Evolutionary conservation across 2,329 filamentous ascomycete species (phyloP), one percentile per base, ranked within the genome.

Genomic region (Chrysoporthe puriensis): DNA sequence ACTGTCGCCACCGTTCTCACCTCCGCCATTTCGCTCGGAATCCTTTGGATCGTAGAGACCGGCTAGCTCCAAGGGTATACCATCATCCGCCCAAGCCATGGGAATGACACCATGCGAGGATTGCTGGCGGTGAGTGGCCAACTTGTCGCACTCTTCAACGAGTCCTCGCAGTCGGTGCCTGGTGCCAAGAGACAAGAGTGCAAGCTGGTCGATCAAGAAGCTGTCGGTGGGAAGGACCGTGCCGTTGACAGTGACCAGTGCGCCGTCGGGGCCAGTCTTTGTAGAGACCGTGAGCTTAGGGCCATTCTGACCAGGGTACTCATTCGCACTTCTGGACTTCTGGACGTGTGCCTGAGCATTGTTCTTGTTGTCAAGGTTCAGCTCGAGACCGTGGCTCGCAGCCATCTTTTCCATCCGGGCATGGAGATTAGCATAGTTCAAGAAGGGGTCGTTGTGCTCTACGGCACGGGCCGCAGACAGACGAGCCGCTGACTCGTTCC

Each of bases 31-130:
- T 34, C 48, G 48, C 42, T 58, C 42, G 26, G 16, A 26, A 50
- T 64, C 63, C 36, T 64, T 64, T 34, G 63, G 63, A 21, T 71
- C 72, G 52, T 65, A 70, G 63, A 75, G 64, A 46, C 77, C 76
- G 5, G 77, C 79, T 66, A 77, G 81, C 74, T 78, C 83, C 69
- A 83, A 74, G 66, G 81, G 86, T 73, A 77, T 85, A 5, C 93
- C 93, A 59, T 93, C 85, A 72, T 92, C 88, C 26, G 85, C 79
- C 88, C 94, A 96, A 65, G 94, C 92, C 11, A 87, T 83, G 2
- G 93, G 92, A 6, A 97, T 83, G 43, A 90, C 82, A 1, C 94
- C 95, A 77, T 97, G 91, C 1, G 94, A 92, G 26, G 91, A 92
- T 69, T 86, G 88, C 75, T 92, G 91, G 64, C 95, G 88, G 68